Evolutionary conservation across 176 grass and related monocot genomes (phyloP).

Genomic region (Triticum dicoccoides): DNA sequence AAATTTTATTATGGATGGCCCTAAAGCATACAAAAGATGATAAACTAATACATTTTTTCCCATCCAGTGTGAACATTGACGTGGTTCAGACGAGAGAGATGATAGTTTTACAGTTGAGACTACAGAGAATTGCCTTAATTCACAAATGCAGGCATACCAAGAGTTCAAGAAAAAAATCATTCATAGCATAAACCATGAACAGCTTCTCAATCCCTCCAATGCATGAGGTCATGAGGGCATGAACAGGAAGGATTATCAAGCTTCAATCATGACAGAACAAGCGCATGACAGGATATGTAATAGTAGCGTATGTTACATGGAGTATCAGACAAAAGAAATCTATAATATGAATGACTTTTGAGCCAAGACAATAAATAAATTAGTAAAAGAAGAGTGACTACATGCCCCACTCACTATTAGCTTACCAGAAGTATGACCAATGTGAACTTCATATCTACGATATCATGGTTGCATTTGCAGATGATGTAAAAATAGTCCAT

Average conservation of each 20-base stretch:
- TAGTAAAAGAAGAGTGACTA: conserved; percentile 1
- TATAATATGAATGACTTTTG: neutral
- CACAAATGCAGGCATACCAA: conserved; percentile 14
- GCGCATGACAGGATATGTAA: neutral
- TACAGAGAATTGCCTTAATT: neutral
- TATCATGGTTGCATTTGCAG: conserved; percentile 22
- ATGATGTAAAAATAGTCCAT: conserved; percentile 18
- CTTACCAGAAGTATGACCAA: neutral
- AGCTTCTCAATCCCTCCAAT: neutral
- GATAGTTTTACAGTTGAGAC: neutral
- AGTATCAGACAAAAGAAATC: conserved; percentile 5
- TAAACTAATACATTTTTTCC: neutral
- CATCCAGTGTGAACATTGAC: neutral
- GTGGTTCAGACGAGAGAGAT: conserved; percentile 6
- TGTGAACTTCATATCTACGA: neutral
- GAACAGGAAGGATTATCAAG: neutral
- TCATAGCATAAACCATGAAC: neutral
- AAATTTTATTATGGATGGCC: conserved; percentile 10
- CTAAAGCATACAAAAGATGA: neutral
- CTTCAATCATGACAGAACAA: conserved; percentile 25
- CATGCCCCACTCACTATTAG: neutral
- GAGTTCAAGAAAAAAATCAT: neutral
- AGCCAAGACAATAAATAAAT: neutral
- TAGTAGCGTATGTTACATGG: neutral
- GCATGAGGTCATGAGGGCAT: neutral